Evolutionary conservation across 768 basidiomycete genomes (phyloP).

Genomic region (Boletellus sp.): DNA sequence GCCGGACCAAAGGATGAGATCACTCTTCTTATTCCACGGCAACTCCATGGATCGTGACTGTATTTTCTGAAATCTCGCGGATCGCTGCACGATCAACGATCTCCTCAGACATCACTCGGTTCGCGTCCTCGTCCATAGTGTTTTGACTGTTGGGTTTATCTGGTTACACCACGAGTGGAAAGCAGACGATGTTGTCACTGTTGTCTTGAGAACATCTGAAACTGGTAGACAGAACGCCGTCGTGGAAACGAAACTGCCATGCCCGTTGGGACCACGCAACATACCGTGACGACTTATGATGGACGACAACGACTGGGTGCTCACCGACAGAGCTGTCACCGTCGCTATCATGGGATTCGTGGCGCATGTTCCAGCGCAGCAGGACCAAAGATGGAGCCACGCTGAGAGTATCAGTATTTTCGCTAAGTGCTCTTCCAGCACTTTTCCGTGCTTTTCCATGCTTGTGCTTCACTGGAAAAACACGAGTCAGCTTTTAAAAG

Average conservation of each 20-base stretch:
- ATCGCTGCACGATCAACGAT: conserved; percentile 27
- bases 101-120: conserved; percentile 14
- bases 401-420: no score
- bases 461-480: no score
- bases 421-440: no score
- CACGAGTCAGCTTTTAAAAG: no score
- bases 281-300: not conserved
- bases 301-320: no score
- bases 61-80: conserved; percentile 57
- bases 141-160: conserved; percentile 3
- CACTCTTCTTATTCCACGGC: conserved; percentile 82
- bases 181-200: conserved; percentile 43
- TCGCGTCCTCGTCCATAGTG: not conserved
- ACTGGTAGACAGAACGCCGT: not conserved
- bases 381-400: no score
- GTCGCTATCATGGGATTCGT: no score
- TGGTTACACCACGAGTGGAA: not conserved
- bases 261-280: not conserved
- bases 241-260: not conserved
- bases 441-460: no score
- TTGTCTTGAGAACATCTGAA: not conserved
- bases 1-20: conserved; percentile 91
- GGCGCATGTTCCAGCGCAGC: no score
- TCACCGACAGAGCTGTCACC: no score
- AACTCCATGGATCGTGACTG: conserved; percentile 74